A percentile compares a stretch with the other conserved stretches of the same genome.
Conservation (phyloP, 352 stramenopile genomes). For the Aphanomyces euteiches region DNA sequence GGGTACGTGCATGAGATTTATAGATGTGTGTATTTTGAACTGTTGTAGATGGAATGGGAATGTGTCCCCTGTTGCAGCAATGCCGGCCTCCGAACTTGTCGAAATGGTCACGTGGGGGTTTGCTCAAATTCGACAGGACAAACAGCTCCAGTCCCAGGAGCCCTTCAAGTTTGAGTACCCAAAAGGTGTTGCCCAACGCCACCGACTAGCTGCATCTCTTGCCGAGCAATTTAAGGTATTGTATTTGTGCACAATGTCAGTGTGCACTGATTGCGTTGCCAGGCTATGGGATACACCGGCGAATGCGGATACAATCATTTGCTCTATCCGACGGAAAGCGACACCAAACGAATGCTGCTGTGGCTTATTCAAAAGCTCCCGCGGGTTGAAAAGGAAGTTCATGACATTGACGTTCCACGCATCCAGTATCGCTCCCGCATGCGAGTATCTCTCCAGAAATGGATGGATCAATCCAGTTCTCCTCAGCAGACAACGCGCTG, state of each 20-base stretch:
- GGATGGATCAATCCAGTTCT: background rate
- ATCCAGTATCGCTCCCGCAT: constrained; percentile 12
- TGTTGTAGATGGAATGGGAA: constrained; percentile 21
- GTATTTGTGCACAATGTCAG: constrained; percentile 5
- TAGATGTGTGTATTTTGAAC: background rate
- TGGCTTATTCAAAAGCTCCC: constrained; percentile 80
- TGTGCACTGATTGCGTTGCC: background rate
- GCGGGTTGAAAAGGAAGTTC: constrained; percentile 20
- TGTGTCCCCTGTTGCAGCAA: constrained; percentile 4
- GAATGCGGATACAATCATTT: constrained; percentile 89
- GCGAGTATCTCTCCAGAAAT: background rate
- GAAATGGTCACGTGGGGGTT: constrained; percentile 22
- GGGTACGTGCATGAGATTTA: constrained; percentile 9
- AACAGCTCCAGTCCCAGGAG: background rate
- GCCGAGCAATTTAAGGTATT: constrained; percentile 69
- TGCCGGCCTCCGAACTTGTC: constrained; percentile 11
- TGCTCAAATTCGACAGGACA: constrained; percentile 10
- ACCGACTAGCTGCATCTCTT: constrained; percentile 70
- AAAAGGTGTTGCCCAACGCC: constrained; percentile 59
- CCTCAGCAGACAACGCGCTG: no score
- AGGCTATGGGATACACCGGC: constrained; percentile 75
- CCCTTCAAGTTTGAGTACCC: constrained; percentile 32
- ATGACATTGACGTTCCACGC: constrained; percentile 5
- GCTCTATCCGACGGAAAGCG: constrained; percentile 80
- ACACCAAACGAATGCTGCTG: constrained; percentile 71